Base-by-base conservation (phyloP, 2,329 filamentous ascomycete species). In the Aspergillus sp. region DNA sequence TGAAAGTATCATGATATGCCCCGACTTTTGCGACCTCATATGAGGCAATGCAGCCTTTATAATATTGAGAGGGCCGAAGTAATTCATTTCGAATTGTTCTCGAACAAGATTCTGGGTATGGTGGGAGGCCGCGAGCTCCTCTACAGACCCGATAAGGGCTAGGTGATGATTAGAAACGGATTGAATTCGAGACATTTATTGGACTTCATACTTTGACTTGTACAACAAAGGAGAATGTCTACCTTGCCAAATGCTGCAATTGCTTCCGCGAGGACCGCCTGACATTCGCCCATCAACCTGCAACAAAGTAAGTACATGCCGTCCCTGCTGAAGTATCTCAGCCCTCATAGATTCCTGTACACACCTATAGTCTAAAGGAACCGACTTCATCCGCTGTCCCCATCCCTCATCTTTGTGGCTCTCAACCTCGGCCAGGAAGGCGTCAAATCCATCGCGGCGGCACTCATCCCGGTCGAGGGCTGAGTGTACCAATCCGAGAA, bases 61-160 rank as follows among this genome's bases (percentile, higher is more conserved):
- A 62, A 95, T 88, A 68, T 97, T 97, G 65, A 97, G 85, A 45
- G 94, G 90, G 1, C 88, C 89, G 66, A 97, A 97, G 74, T 94
- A 97, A 58, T 95, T 89, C 50, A 83, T 83, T 66, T 97, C 91
- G 64, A 97, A 96, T 64, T 96, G 91, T 59, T 95, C 88, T 48
- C 87, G 82, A 31, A 94, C 85, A 12, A 96, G 78, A 46, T 85
- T 89, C 54, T 85, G 78, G 1, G 88, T 90, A 35, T 82, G 78
- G 5, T 78, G 76, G 26, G 77, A 84, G 28, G 87, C 85, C 1
- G 85, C 83, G 27, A 96, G 74, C 66, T 98, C 93, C 68, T 97
- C 93, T 6, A 97, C 86, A 0, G 89, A 87, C 33, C 91, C 93
- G 30, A 97, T 82, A 29, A 96, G 81, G 50, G 89, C 88, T 90